phyloP scores from a whole-genome alignment of 1,284 basidiomycete species.

The Microbotryum intermedium region DNA sequence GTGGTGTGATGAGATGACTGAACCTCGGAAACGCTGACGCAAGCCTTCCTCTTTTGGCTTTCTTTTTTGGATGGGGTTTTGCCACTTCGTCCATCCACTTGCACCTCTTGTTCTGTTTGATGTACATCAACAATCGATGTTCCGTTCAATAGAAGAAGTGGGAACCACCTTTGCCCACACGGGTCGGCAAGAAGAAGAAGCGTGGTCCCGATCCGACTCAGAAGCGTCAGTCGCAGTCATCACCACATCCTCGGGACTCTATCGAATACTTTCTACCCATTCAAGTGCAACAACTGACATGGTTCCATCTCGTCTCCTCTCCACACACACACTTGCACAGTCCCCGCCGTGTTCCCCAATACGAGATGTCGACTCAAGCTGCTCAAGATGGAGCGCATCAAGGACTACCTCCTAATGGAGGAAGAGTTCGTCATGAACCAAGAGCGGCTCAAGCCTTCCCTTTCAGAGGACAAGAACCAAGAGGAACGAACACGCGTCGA shows the following conservation, averaged over 20 bases:
- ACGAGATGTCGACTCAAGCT: slow-evolving; percentile 93
- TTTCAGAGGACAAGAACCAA: slow-evolving; percentile 87
- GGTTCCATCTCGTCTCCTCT: not conserved
- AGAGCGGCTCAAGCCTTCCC: slow-evolving; percentile 73
- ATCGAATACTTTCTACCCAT: no score
- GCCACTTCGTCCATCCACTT: no score
- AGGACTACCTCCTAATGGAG: slow-evolving; percentile 94
- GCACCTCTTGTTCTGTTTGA: not conserved
- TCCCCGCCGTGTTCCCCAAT: slow-evolving; percentile 87
- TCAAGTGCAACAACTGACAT: no score
- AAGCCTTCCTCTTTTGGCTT: not conserved
- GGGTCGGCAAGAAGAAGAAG: slow-evolving; percentile 91
- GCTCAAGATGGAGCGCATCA: slow-evolving; percentile 93
- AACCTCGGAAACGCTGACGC: not conserved
- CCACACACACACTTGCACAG: slow-evolving; percentile 8
- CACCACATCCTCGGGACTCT: not conserved
- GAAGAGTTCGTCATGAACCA: slow-evolving; percentile 90
- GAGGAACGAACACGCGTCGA: slow-evolving; percentile 92
- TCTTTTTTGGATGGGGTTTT: no score
- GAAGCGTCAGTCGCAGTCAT: slow-evolving; percentile 46
- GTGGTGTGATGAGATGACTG: slow-evolving; percentile 5
- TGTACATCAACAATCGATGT: slow-evolving; percentile 11
- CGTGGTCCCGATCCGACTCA: slow-evolving; percentile 77
- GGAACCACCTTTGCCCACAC: slow-evolving; percentile 96
- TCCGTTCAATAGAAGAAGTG: slow-evolving; percentile 62